These are phyloP conservation scores for Pulveroboletus sp. DNA, from an alignment of 768 basidiomycete species.

Conservation along the genomic window DNA sequence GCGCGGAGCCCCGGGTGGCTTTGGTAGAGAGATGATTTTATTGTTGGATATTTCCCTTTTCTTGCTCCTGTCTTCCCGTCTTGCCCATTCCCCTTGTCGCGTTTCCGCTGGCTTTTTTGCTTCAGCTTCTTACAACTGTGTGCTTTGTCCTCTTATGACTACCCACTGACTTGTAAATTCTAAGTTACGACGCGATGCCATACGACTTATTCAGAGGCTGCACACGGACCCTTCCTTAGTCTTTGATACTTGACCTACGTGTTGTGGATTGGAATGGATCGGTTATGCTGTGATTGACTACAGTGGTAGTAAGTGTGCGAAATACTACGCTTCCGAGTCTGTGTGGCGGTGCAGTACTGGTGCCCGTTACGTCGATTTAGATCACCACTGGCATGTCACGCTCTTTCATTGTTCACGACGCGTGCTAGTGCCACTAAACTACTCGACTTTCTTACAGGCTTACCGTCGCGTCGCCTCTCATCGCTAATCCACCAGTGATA, in stretches of 20 bases:
- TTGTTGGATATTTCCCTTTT: slow-evolving; percentile 36
- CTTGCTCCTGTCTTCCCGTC: slow-evolving; percentile 18
- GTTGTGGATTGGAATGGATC: slow-evolving; percentile 11
- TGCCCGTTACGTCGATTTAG: no score
- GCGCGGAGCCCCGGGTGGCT: slow-evolving; percentile 50
- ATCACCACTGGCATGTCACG: neutral
- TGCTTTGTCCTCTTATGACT: slow-evolving; percentile 8
- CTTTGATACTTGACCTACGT: slow-evolving; percentile 8
- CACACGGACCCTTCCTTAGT: slow-evolving; percentile 14
- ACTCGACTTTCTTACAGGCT: neutral
- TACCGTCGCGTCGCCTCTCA: neutral
- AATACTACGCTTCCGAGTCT: no score
- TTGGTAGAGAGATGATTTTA: slow-evolving; percentile 39
- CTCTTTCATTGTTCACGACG: neutral
- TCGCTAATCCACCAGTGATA: no score
- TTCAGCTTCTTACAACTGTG: slow-evolving; percentile 12
- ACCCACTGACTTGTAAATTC: slow-evolving; percentile 17
- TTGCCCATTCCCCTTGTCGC: slow-evolving; percentile 25
- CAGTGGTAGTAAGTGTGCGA: slow-evolving; percentile 11
- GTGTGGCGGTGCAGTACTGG: no score
- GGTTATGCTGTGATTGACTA: neutral
- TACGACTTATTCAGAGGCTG: slow-evolving; percentile 23
- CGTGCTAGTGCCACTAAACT: slow-evolving; percentile 2
- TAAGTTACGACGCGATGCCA: slow-evolving; percentile 23
- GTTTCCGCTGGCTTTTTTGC: slow-evolving; percentile 19